Conservation (phyloP, 2,329 filamentous ascomycete genomes). For the Fusarium mexicanum region DNA sequence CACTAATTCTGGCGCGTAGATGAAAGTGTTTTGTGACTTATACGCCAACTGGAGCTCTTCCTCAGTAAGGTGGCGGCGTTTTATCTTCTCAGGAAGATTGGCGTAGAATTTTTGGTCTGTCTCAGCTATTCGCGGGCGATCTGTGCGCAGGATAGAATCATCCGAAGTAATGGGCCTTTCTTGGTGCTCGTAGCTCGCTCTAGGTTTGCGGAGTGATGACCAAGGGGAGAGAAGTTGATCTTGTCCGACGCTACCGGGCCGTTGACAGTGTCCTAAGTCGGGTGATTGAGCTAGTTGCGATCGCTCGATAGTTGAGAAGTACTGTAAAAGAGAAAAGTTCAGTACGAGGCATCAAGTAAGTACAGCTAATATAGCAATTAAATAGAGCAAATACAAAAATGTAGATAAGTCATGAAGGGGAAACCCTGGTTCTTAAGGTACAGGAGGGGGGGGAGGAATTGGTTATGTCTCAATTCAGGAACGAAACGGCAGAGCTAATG, state of each 20-base stretch:
- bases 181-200: constrained; percentile 26
- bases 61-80: constrained; percentile 73
- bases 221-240: constrained; percentile 24
- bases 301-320: constrained; percentile 78
- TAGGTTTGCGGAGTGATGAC: constrained; percentile 20
- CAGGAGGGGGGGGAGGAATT: constrained; percentile 46
- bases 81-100: constrained; percentile 76
- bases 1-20: constrained; percentile 50
- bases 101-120: constrained; percentile 75
- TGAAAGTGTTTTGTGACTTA: constrained; percentile 35
- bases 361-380: constrained; percentile 1
- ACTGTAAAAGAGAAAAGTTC: constrained; percentile 55
- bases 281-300: constrained; percentile 68
- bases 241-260: constrained; percentile 31
- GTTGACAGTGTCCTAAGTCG: constrained; percentile 27
- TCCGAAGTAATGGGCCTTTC: constrained; percentile 34
- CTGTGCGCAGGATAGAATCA: constrained; percentile 9
- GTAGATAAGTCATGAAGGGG: constrained; percentile 29
- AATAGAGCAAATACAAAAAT: constrained; percentile 9
- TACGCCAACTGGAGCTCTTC: constrained; percentile 74
- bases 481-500: constrained; percentile 44
- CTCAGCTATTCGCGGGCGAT: constrained; percentile 53
- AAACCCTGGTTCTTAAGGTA: constrained; percentile 40
- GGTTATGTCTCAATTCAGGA: constrained; percentile 53
- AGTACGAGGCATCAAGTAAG: constrained; percentile 24